Base-by-base conservation (phyloP, 1,284 basidiomycete genomes). In the Moniliella sp. region DNA sequence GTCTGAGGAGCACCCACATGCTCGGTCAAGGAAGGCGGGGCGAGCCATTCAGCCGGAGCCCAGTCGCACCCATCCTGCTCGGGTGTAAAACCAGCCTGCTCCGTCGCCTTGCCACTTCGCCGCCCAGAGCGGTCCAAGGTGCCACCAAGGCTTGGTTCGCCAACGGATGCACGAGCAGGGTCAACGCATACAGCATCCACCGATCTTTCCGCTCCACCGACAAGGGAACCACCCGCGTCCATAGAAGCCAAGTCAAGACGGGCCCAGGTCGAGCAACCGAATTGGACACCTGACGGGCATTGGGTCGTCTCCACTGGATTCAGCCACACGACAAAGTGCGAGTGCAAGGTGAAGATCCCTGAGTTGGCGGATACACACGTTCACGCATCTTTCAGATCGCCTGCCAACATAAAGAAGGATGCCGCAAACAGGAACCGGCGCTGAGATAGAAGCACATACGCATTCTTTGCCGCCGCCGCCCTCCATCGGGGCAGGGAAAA, bases 111-210 rank as follows among this genome's bases (percentile, higher is more conserved):
- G 8, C 21, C 21, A 23, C 21, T 7, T 23, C 21, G 7, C 8
- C 21, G 21, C 7, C 8, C 21, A 23, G 21, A 7, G 7, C 21
- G 21, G 21, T 10, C 5, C 16, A 32, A 14, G 19, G 31, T 1
- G 14, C 80, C 42, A 86, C 62, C 12, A 88, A 66, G 28, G 82
- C 74, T 28, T 76, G 70, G 12, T 91, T 78, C 1, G 83, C 75
- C 9, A 91, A 57, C 18, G 80, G 67, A 42, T 75, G 73, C 16
- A 94, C 65, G 41, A 81, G 66, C 81, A 84, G 91, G 60, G 93
- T 84, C 3, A 79, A 80, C 88, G 86, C 97, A 40, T 76, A 81
- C n/a, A 73, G 79, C n/a, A 94, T 65, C 77, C 80, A 94, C 19
- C 88, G 69, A 60, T 93, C 83, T 0, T 83, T 84, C 12, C 75